A percentile compares a stretch with the other conserved stretches of the same genome.
Conservation (phyloP, 192 early-diverging fungal species). For the Geranomyces michiganensis region DNA sequence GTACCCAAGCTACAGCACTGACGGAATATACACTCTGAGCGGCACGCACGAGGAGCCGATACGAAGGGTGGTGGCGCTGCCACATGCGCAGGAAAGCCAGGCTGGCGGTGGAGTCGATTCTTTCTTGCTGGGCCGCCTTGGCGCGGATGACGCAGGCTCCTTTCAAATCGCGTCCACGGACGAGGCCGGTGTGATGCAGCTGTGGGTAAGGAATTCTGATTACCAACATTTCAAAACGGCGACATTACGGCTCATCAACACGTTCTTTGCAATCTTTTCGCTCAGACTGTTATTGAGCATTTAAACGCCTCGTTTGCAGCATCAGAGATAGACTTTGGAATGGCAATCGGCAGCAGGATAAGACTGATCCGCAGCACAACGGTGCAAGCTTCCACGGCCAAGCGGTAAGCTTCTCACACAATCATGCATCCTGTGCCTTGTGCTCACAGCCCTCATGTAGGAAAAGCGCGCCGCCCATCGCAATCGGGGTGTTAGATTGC, state of each 20-base stretch:
- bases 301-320: constrained; percentile 16
- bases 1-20: constrained; percentile 43
- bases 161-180: constrained; percentile 49
- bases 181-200: constrained; percentile 36
- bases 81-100: constrained; percentile 14
- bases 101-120: background rate
- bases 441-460: background rate
- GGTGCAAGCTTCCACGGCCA: constrained; percentile 12
- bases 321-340: constrained; percentile 45
- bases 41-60: constrained; percentile 33
- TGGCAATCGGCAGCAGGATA: constrained; percentile 43
- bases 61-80: constrained; percentile 18
- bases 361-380: constrained; percentile 33
- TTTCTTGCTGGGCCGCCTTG: background rate
- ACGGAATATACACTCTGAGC: constrained; percentile 37
- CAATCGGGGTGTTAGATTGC: constrained; percentile 18
- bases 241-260: too few relatives aligned
- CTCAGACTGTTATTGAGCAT: constrained; percentile 36
- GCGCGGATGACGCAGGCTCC: constrained; percentile 18
- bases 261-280: too few relatives aligned
- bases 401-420: constrained; percentile 7
- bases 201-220: constrained; percentile 45
- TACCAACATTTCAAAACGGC: too few relatives aligned
- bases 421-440: background rate
- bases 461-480: background rate